A percentile compares a stretch with the other conserved stretches of the same genome.
phyloP scores from a whole-genome alignment of 257 asterid genomes.

The Nicotiana noctiflora region DNA sequence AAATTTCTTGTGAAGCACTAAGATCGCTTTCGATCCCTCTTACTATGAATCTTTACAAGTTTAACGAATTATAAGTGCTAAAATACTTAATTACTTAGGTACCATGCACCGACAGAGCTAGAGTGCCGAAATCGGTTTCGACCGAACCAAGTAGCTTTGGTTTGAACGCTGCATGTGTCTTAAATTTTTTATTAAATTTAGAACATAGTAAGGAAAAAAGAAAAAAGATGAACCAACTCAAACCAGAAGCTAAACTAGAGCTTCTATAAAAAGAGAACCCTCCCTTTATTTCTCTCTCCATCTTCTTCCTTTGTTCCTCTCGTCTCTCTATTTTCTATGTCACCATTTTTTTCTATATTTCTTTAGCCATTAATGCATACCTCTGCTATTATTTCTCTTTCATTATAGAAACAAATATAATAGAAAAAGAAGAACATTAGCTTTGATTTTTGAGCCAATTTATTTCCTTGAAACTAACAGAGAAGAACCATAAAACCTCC shows the following conservation, averaged over 20 bases:
- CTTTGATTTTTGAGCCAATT: background rate
- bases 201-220: slow-evolving; percentile 4
- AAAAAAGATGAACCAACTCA: slow-evolving; percentile 15
- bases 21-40: background rate
- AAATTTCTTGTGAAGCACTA: background rate
- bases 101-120: too few relatives aligned
- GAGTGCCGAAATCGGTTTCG: too few relatives aligned
- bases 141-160: too few relatives aligned
- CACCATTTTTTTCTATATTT: background rate
- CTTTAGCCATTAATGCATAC: background rate
- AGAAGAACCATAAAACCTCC: background rate
- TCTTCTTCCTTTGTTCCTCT: slow-evolving; percentile 20
- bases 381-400: background rate
- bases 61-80: background rate
- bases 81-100: background rate
- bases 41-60: background rate
- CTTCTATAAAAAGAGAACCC: slow-evolving; percentile 47
- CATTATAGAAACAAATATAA: background rate
- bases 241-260: slow-evolving; percentile 30
- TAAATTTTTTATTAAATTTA: background rate
- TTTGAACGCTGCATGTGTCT: too few relatives aligned
- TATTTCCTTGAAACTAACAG: background rate
- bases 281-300: slow-evolving; percentile 32
- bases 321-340: slow-evolving; percentile 1
- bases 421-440: background rate